Evolutionary conservation across 306 rosid genomes (phyloP), one percentile per base, ranked within the genome.

Genomic region (Begonia peltatifolia): DNA sequence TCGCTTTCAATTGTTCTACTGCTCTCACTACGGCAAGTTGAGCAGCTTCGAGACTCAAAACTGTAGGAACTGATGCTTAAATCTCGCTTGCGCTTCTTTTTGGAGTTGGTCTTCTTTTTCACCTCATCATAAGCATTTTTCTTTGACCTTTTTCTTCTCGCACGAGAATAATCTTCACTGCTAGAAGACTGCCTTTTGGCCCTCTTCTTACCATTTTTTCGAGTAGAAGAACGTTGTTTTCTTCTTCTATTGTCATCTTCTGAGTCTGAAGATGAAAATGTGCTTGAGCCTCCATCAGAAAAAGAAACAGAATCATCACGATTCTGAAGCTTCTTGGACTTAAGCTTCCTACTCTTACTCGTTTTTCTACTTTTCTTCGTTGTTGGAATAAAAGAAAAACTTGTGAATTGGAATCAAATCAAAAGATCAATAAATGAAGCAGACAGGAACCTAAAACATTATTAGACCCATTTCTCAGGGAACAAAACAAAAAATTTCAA

Each of bases 281-380:
- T 60, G 30, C 63, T 55, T 41, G 74, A 67, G 56, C 67, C 63
- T 52, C 56, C 64, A 25, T 66, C 84, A n/a, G 67, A 65, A 55
- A 54, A 57, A 20, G 79, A 78, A 64, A 53, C 56, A 58, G 87
- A 81, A 22, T 63, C 78, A 62, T 71, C 70, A 10, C 20, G 76
- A 12, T 16, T 61, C 54, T 58, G 76, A 74, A 63, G 75, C 80
- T 75, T 86, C 94, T 76, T 90, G 62, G 87, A 74, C 75, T 68
- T 71, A 63, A 43, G 9, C 66, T 62, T 80, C 76, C 62, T 64
- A 54, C 66, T 62, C 56, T 47, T 71, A 61, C 54, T 69, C 74
- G 62, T 76, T 54, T 55, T 77, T 65, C 55, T 84, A 63, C 75
- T 67, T 47, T 57, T 62, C 70, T 67, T 69, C 70, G 22, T 82